phyloP scores from a whole-genome alignment of 2,329 filamentous ascomycete species.

The Claviceps sp. region DNA sequence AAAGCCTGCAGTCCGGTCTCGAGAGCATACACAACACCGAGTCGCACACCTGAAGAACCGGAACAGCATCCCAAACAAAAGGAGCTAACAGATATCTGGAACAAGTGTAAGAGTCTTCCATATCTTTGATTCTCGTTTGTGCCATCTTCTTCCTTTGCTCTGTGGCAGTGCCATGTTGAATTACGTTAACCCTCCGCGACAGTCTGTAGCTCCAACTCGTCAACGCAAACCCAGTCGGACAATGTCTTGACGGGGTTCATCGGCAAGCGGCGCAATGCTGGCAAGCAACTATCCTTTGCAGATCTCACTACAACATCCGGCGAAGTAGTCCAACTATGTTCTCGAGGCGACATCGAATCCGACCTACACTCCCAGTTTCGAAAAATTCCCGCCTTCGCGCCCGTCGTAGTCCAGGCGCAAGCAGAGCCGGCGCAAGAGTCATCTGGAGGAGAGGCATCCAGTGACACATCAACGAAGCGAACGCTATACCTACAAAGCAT shows the following conservation, averaged over 20 bases:
- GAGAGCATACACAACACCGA: slow-evolving; percentile 4
- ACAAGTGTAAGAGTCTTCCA: slow-evolving; percentile 15
- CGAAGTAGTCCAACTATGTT: slow-evolving; percentile 32
- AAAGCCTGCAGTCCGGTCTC: slow-evolving; percentile 8
- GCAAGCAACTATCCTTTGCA: slow-evolving; percentile 58
- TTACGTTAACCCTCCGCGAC: background rate
- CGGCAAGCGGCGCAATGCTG: slow-evolving; percentile 51
- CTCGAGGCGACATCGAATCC: slow-evolving; percentile 23
- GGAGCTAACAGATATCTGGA: slow-evolving; percentile 16
- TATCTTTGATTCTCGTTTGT: too few relatives aligned
- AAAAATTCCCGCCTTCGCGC: slow-evolving; percentile 34
- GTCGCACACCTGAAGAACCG: background rate
- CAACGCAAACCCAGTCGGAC: slow-evolving; percentile 8
- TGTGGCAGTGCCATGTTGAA: background rate
- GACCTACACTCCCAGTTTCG: slow-evolving; percentile 29
- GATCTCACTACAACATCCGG: slow-evolving; percentile 30
- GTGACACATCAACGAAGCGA: slow-evolving; percentile 23
- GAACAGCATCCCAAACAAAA: slow-evolving; percentile 9
- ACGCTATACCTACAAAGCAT: slow-evolving; percentile 53
- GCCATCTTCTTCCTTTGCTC: background rate
- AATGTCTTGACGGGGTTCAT: slow-evolving; percentile 47
- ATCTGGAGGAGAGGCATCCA: slow-evolving; percentile 10
- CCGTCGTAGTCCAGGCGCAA: slow-evolving; percentile 35
- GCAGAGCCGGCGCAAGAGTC: slow-evolving; percentile 13
- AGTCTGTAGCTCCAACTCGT: slow-evolving; percentile 17